phyloP scores from a whole-genome alignment of 148 eudicot genomes.

The Euryodendron excelsum region DNA sequence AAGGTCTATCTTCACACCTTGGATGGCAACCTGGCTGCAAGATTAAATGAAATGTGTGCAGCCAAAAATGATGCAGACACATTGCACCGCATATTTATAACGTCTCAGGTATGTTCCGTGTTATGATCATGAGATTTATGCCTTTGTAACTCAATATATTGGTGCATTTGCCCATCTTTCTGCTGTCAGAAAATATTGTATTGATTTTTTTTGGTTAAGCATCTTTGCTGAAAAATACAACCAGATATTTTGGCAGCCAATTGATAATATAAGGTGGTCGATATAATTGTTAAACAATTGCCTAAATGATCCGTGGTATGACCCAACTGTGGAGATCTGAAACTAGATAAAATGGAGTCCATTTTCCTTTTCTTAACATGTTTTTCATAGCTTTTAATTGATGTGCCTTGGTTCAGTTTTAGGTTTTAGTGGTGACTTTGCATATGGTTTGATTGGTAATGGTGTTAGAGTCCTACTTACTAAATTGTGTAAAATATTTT shows the following conservation, averaged over 20 bases:
- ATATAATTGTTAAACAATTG: neutral
- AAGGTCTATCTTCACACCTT: constrained; percentile 78
- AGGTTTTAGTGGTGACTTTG: neutral
- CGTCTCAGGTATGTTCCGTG: constrained; percentile 88
- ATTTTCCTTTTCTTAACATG: too few relatives aligned
- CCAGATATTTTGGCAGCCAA: neutral
- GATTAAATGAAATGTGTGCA: constrained; percentile 55
- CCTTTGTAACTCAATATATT: neutral
- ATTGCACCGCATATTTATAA: constrained; percentile 78
- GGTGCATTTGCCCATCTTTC: neutral
- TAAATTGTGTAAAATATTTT: neutral
- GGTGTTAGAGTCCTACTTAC: neutral
- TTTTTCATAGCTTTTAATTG: neutral
- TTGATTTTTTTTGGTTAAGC: neutral
- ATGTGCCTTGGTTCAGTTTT: neutral
- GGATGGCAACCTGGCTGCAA: constrained; percentile 49
- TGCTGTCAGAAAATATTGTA: neutral
- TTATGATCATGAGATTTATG: neutral
- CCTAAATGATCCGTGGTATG: neutral
- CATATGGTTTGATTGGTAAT: neutral
- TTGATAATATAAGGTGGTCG: neutral
- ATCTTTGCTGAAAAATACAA: neutral
- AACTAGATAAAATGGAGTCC: too few relatives aligned
- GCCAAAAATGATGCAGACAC: constrained; percentile 73
- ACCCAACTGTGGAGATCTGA: neutral